phyloP scores from a whole-genome alignment of 2,329 filamentous ascomycete genomes.

The Colletotrichum filicis region DNA sequence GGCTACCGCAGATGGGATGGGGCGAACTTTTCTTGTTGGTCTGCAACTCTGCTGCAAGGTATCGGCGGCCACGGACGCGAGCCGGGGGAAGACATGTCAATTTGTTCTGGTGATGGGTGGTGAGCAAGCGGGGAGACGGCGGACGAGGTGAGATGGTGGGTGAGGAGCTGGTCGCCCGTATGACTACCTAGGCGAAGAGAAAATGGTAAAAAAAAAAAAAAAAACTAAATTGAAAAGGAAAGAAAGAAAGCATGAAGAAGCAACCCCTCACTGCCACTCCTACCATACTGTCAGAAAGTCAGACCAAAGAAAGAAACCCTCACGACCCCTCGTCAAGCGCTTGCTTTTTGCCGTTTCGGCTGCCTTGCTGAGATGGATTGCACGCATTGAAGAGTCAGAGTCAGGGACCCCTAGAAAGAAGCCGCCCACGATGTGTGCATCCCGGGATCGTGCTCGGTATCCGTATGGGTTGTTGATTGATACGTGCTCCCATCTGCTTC shows the following conservation, averaged over 20 bases:
- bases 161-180: not conserved
- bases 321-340: not conserved
- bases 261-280: conserved; percentile 3
- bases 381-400: not conserved
- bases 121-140: conserved; percentile 10
- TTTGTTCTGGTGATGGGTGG: conserved; percentile 1
- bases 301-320: conserved; percentile 12
- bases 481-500: not conserved
- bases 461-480: not conserved
- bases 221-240: not conserved
- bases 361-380: not conserved
- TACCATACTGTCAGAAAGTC: not conserved
- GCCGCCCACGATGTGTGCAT: conserved; percentile 3
- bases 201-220: not conserved
- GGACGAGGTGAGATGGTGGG: not conserved
- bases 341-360: conserved; percentile 26
- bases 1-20: not conserved
- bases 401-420: not conserved
- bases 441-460: not conserved
- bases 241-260: not conserved
- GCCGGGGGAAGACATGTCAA: not conserved
- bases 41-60: conserved; percentile 13
- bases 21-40: not conserved
- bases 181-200: not conserved
- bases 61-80: conserved; percentile 8